Evolutionary conservation across 1,284 basidiomycete species (phyloP), one percentile per base, ranked within the genome.

Genomic region (Trametes versicolor): DNA sequence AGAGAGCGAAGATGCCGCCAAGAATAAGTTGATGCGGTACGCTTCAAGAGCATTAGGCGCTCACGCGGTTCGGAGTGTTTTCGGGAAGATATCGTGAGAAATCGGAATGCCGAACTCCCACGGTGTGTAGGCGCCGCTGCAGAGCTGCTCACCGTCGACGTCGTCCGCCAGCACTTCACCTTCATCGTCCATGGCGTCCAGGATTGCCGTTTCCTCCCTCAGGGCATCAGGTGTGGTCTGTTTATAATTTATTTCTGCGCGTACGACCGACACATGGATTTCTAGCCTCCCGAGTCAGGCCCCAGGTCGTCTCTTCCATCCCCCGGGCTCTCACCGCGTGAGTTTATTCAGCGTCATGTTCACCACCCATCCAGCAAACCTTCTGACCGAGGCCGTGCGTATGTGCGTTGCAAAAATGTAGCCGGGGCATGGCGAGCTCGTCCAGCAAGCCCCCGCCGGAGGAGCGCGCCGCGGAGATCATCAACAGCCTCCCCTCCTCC

Each of bases 401-500:
- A 17, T 9, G 1, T 39, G 43, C 50, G 0, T 25, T n/a, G 10
- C 36, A 49, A 37, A 66, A 19, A 29, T 54, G 48, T 69, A 92
- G 91, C 71, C 90, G 90, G 63, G 79, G 87, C 32, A 87, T 92
- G 85, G 81, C 87, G 57, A 87, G 81, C 75, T 80, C 84, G 23
- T 85, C 88, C 41, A 32, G 29, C 29, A 85, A 82, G 72, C 86
- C 84, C 34, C 83, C 82, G 34, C 89, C 97, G 60, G 88, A 92
- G 62, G 89, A 97, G 80, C 93, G 94, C 75, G 98, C 97, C 59
- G 88, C 92, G 57, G 90, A 97, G 76, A 88, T 99, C 75, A 91
- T 99, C 76, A 92, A 98, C 83, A 89, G 90, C 77, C 87, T 99
- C 69, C 98, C 97, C 56, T 96, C 95, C 60, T 94, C 94, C 70